Conservation (phyloP, 306 rosid species). For the Cicer bijugum region DNA sequence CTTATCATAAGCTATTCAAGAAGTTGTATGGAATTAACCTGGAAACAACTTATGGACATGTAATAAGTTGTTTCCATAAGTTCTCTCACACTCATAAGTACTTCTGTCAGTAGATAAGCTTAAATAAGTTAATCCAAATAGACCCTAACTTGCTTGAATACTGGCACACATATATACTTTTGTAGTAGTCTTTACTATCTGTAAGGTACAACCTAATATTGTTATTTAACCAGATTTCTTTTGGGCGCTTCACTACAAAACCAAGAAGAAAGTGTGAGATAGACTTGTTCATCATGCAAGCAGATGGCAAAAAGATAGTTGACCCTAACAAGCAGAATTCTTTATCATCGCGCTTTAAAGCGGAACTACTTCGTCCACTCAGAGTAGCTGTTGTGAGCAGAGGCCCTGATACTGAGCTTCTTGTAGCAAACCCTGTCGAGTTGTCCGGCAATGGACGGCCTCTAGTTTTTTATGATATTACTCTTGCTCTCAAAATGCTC, state of each 20-base stretch:
- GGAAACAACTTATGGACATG: too few species aligned
- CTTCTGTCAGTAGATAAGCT: too few species aligned
- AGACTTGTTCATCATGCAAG: conserved; percentile 90
- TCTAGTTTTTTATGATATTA: conserved; percentile 81
- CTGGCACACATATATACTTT: neutral
- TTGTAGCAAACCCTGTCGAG: conserved; percentile 93
- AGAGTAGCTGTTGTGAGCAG: conserved; percentile 76
- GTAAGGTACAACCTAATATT: conserved; percentile 40
- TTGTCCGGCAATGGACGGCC: conserved; percentile 94
- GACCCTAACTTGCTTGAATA: too few species aligned
- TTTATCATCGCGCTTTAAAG: conserved; percentile 66
- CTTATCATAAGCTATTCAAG: too few species aligned
- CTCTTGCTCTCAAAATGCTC: conserved; percentile 83
- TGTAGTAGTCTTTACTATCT: conserved; percentile 29
- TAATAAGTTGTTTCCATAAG: too few species aligned
- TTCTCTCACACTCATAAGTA: too few species aligned
- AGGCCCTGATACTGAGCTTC: conserved; percentile 89
- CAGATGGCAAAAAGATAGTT: conserved; percentile 85
- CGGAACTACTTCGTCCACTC: conserved; percentile 82
- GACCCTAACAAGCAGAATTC: conserved; percentile 79
- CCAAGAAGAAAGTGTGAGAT: conserved; percentile 72
- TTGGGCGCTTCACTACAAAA: conserved; percentile 76
- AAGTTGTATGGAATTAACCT: too few species aligned
- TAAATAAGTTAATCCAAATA: too few species aligned
- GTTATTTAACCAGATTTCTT: conserved; percentile 72